These are phyloP conservation scores for Moesziomyces sp. DNA, from an alignment of 1,284 basidiomycete genomes.

Conservation along the genomic window DNA sequence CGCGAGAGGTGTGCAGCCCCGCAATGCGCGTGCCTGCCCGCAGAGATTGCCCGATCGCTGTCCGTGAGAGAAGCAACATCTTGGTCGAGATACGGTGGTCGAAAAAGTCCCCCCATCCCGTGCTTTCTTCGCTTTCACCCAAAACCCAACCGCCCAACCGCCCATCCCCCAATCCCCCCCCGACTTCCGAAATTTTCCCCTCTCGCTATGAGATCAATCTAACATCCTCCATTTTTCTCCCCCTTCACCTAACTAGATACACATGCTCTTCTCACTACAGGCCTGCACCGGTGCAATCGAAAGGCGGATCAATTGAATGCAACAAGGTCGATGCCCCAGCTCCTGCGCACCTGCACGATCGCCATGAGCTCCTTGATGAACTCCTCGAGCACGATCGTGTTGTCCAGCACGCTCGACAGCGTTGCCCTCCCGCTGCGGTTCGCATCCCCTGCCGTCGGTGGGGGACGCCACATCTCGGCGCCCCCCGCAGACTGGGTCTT, in stretches of 20 bases:
- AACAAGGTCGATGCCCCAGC: constrained; percentile 80
- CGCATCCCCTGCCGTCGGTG: constrained; percentile 1
- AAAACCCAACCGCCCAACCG: too few relatives aligned
- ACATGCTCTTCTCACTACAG: too few relatives aligned
- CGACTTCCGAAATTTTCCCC: neutral
- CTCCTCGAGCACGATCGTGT: constrained; percentile 94
- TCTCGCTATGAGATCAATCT: too few relatives aligned
- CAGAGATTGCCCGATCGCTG: too few relatives aligned
- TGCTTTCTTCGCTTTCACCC: too few relatives aligned
- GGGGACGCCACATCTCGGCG: constrained; percentile 22
- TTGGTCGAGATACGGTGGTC: too few relatives aligned
- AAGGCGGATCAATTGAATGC: constrained; percentile 6
- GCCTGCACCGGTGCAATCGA: too few relatives aligned
- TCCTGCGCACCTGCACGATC: constrained; percentile 84
- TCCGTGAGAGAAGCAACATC: too few relatives aligned
- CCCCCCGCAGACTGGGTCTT: constrained; percentile 75
- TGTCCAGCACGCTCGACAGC: constrained; percentile 87
- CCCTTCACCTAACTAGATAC: too few relatives aligned
- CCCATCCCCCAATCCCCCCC: neutral
- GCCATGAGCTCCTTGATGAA: constrained; percentile 92
- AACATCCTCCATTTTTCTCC: too few relatives aligned
- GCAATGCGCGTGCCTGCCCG: too few relatives aligned
- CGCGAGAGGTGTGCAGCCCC: neutral
- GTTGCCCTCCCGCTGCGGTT: constrained; percentile 71
- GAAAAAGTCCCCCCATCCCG: too few relatives aligned